Percentiles rank a stretch among this genome's conserved stretches.
Evolutionary conservation across 106 monocot species (phyloP).

Genomic region (Acorus calamus): DNA sequence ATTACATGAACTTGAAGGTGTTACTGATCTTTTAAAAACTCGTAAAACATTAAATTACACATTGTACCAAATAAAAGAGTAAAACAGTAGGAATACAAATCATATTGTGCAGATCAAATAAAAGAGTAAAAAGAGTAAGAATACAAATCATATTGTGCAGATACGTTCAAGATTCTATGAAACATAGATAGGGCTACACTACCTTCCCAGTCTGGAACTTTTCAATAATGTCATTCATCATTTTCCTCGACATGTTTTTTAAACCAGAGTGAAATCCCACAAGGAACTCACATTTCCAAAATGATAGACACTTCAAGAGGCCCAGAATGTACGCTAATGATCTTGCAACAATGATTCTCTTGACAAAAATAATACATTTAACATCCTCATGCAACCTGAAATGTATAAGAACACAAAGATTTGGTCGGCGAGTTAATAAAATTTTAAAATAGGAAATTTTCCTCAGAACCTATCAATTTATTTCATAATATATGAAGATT

Average conservation of each 20-base stretch:
- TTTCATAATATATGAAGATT: too few relatives aligned
- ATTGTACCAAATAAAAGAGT: too few relatives aligned
- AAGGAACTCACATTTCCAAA: conserved; percentile 84
- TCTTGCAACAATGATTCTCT: conserved; percentile 72
- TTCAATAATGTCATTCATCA: conserved; percentile 61
- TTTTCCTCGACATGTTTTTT: conserved; percentile 48
- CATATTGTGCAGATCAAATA: too few relatives aligned
- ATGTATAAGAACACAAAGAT: not conserved
- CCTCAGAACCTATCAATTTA: too few relatives aligned
- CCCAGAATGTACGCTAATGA: conserved; percentile 50
- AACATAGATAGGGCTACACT: conserved; percentile 1
- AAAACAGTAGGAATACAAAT: too few relatives aligned
- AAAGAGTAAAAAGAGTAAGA: not conserved
- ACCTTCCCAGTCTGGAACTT: conserved; percentile 84
- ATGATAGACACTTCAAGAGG: conserved; percentile 43
- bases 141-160: conserved; percentile 2
- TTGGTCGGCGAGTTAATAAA: too few relatives aligned
- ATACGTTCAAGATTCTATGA: not conserved
- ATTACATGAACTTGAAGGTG: too few relatives aligned
- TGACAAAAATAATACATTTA: conserved; percentile 92
- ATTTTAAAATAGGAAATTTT: too few relatives aligned
- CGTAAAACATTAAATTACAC: too few relatives aligned
- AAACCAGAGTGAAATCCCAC: conserved; percentile 77
- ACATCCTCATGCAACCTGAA: conserved; percentile 37
- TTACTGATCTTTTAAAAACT: too few relatives aligned